Conservation (phyloP, 192 early-diverging fungal species). For the Linnemannia schmuckeri region DNA sequence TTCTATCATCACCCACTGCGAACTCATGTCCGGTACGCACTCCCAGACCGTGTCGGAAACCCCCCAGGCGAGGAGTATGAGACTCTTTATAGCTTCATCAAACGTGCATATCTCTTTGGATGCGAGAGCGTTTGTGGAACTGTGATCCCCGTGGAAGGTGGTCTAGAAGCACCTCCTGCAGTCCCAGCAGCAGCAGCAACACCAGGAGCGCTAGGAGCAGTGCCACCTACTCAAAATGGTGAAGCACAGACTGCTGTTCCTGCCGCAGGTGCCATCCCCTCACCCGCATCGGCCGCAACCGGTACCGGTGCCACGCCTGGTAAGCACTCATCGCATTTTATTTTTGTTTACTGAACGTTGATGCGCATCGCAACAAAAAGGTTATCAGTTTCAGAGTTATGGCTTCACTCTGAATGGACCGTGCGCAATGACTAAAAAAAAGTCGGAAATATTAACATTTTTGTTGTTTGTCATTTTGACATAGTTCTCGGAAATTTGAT, state of each 20-base stretch:
- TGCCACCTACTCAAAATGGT: neutral
- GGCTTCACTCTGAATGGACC: neutral
- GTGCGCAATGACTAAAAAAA: neutral
- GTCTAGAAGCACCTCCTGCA: constrained; percentile 26
- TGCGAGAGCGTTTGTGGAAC: constrained; percentile 55
- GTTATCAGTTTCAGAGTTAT: neutral
- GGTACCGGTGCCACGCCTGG: constrained; percentile 35
- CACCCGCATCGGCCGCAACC: constrained; percentile 15
- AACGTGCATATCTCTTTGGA: constrained; percentile 52
- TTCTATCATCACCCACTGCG: constrained; percentile 51
- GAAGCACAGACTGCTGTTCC: neutral
- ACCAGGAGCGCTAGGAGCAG: neutral
- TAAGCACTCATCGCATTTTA: neutral
- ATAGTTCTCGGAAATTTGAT: constrained; percentile 29
- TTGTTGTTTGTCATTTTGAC: neutral
- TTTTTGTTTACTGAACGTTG: neutral
- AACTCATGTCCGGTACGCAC: constrained; percentile 46
- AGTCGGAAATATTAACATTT: neutral
- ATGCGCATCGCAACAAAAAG: neutral
- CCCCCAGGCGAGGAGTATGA: constrained; percentile 57
- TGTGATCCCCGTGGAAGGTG: constrained; percentile 52
- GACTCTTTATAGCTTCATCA: constrained; percentile 51
- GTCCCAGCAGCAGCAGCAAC: constrained; percentile 12
- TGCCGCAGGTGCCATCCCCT: constrained; percentile 6
- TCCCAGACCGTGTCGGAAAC: constrained; percentile 51